phyloP scores from a whole-genome alignment of 2,329 filamentous ascomycete species.

The Dothistroma pini region DNA sequence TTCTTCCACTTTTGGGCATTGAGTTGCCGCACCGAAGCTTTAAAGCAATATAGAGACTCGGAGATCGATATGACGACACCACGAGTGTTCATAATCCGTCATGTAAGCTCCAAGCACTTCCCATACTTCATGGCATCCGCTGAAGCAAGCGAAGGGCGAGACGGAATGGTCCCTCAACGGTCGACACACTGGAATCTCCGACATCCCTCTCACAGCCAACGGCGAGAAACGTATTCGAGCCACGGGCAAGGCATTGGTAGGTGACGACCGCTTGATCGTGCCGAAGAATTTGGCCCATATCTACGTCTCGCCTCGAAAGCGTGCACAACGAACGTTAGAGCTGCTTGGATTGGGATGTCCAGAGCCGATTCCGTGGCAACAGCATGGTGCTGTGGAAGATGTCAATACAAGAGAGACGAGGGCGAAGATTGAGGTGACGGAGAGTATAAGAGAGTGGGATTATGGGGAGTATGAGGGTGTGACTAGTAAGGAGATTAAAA shows the following conservation, averaged over 20 bases:
- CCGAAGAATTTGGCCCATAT: conserved; percentile 78
- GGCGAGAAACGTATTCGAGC: conserved; percentile 56
- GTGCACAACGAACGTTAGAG: conserved; percentile 87
- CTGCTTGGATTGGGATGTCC: conserved; percentile 70
- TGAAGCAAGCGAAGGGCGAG: conserved; percentile 58
- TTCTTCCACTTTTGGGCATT: background rate
- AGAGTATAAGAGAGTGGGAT: conserved; percentile 57
- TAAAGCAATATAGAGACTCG: background rate
- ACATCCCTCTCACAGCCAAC: conserved; percentile 78
- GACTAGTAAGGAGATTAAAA: conserved; percentile 49
- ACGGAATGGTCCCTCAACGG: conserved; percentile 92
- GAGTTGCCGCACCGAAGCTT: no score
- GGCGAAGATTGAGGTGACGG: conserved; percentile 49
- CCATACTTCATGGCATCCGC: background rate
- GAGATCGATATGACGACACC: conserved; percentile 39
- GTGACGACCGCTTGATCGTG: conserved; percentile 78
- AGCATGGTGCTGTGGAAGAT: conserved; percentile 28
- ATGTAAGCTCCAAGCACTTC: conserved; percentile 37
- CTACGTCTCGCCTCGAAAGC: conserved; percentile 84
- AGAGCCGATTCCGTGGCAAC: conserved; percentile 64
- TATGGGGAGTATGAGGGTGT: conserved; percentile 62
- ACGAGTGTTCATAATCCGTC: conserved; percentile 59
- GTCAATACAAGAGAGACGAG: conserved; percentile 31
- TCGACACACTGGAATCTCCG: conserved; percentile 73
- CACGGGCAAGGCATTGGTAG: conserved; percentile 80